Percentiles rank a stretch among this genome's conserved stretches.
These are phyloP conservation scores for Phytophthora tubulina DNA, from an alignment of 352 stramenopile species.

Conservation along the genomic window DNA sequence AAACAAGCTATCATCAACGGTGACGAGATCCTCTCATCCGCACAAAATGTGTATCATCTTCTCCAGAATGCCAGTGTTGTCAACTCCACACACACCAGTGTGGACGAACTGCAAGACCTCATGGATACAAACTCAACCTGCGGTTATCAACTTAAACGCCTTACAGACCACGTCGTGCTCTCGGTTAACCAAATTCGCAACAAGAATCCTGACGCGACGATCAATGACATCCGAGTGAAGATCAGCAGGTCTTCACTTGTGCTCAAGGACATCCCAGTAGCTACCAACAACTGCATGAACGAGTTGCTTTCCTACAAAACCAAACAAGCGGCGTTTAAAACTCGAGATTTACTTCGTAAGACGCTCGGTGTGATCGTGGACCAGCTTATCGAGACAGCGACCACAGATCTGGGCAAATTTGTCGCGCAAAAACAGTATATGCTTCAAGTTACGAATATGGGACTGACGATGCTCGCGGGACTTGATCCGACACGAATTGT, in stretches of 20 bases:
- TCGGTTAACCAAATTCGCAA: conserved; percentile 28
- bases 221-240: conserved; percentile 31
- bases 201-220: conserved; percentile 12
- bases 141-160: conserved; percentile 36
- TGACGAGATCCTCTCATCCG: conserved; percentile 32
- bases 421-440: conserved; percentile 37
- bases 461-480: conserved; percentile 37
- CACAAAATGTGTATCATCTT: conserved; percentile 30
- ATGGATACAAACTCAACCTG: conserved; percentile 35
- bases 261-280: conserved; percentile 22
- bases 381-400: conserved; percentile 24
- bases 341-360: conserved; percentile 30
- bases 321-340: conserved; percentile 24
- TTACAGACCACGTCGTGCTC: conserved; percentile 31
- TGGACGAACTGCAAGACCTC: conserved; percentile 35
- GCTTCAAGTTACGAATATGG: conserved; percentile 43
- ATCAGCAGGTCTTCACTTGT: conserved; percentile 28
- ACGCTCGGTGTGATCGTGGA: conserved; percentile 35
- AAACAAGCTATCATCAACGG: conserved; percentile 33
- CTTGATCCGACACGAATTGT: conserved; percentile 48
- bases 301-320: conserved; percentile 30
- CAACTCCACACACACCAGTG: conserved; percentile 17
- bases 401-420: conserved; percentile 19
- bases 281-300: conserved; percentile 33
- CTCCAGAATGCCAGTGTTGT: conserved; percentile 20